Evolutionary conservation across 169 alveolate genomes (phyloP), one percentile per base, ranked within the genome.

Genomic region (Toxoplasma gondii): DNA sequence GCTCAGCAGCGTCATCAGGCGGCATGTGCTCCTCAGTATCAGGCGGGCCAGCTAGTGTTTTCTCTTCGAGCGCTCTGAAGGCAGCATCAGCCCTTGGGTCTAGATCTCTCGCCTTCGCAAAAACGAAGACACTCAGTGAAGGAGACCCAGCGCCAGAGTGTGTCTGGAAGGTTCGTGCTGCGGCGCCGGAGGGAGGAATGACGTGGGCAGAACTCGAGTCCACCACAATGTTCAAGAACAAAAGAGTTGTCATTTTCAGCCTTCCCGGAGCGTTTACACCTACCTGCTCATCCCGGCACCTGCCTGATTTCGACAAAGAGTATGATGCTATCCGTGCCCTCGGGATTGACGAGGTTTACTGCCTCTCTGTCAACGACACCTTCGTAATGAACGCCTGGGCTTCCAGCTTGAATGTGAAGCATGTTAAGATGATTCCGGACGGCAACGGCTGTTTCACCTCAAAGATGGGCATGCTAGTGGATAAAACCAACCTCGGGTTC

Each of bases 201-300:
- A 78, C 87, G 41, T 82, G 90, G 90, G 69, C 17, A 31, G 90
- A 82, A 2, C 90, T 82, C 17, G 90, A 82, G 34, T 82, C 90
- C 27, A 16, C 0, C 7, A 70, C 43, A 22, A 31, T 95, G 67
- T 96, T 96, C 95, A 54, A 82, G 64, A 94, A 92, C 74, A 94
- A 94, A 53, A 92, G 95, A 43, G 96, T 96, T 43, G 91, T 96
- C 39, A 49, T 96, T 81, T 94, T 96, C 54, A 83, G 96, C 41
- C 91, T 96, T 9, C 97, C 97, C 16, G 97, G 97, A 38, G 97
- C 97, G 17, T 96, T 96, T 95, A 96, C 97, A 49, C 97, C 97
- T 29, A 94, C 96, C n/a, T 96, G 97, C 88, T 88, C 96, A 34
- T 86, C 96, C 39, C 83, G 93, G 91, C 96, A 95, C 93, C 88